Evolutionary conservation across 2,329 filamentous ascomycete species (phyloP).

Genomic region (Mycosphaerelloides madeirae): DNA sequence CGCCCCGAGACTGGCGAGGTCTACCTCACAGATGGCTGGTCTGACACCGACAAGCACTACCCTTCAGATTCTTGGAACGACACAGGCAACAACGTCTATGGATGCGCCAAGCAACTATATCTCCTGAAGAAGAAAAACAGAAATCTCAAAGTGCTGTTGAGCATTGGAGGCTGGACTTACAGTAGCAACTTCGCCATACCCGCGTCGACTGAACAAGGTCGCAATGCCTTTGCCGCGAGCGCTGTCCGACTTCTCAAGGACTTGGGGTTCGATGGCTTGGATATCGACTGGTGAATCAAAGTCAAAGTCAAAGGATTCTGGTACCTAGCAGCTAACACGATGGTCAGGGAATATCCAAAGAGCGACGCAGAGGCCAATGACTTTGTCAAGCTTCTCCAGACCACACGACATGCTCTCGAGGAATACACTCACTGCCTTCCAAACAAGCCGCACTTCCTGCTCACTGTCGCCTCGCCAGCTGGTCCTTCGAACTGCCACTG

Average conservation of each 20-base stretch:
- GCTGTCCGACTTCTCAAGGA: conserved; percentile 73
- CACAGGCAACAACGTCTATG: conserved; percentile 66
- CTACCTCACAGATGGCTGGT: conserved; percentile 62
- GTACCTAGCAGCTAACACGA: too few species aligned
- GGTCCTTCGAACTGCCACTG: conserved; percentile 41
- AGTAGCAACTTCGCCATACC: conserved; percentile 71
- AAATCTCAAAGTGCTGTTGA: conserved; percentile 73
- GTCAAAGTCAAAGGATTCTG: too few species aligned
- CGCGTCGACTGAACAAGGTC: conserved; percentile 57
- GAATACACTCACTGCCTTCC: conserved; percentile 35
- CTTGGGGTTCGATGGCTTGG: conserved; percentile 61
- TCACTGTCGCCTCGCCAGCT: conserved; percentile 43
- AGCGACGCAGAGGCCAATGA: conserved; percentile 37
- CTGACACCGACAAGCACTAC: conserved; percentile 67
- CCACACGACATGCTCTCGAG: conserved; percentile 37
- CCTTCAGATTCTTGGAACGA: conserved; percentile 61
- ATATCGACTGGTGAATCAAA: conserved; percentile 45
- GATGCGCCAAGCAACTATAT: conserved; percentile 71
- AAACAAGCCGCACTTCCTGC: conserved; percentile 37
- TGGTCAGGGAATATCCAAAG: conserved; percentile 39
- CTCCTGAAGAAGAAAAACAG: conserved; percentile 71
- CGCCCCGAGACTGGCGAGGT: conserved; percentile 75
- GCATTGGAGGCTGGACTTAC: conserved; percentile 78
- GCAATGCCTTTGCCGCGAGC: conserved; percentile 62
- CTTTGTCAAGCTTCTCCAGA: conserved; percentile 38